Conservation (phyloP, 306 rosid genomes). For the Rosa lucieae region DNA sequence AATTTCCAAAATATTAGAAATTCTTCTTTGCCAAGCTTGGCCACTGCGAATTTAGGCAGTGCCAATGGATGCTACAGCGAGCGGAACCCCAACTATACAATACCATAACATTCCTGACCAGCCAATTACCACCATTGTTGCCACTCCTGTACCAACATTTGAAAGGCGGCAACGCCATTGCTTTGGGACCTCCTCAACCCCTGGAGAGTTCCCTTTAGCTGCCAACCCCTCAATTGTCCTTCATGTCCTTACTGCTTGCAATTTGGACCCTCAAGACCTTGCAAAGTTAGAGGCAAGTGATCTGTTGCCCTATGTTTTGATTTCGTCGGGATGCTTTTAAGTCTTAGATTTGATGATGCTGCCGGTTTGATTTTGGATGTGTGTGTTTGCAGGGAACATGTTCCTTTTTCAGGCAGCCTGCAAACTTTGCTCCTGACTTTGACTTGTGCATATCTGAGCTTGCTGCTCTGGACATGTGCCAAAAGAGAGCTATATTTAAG, state of each 20-base stretch:
- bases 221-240: conserved; percentile 89
- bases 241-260: conserved; percentile 83
- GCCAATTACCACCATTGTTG: conserved; percentile 64
- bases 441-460: conserved; percentile 74
- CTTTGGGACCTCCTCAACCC: conserved; percentile 65
- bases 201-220: conserved; percentile 96
- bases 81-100: conserved; percentile 83
- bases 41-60: conserved; percentile 83
- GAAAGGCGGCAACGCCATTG: conserved; percentile 84
- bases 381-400: conserved; percentile 89
- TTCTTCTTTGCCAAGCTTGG: conserved; percentile 55
- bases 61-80: conserved; percentile 98
- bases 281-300: conserved; percentile 93
- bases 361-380: conserved; percentile 43
- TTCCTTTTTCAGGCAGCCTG: conserved; percentile 86
- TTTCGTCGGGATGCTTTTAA: conserved; percentile 15
- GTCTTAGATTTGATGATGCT: conserved; percentile 35
- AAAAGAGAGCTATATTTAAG: conserved; percentile 84
- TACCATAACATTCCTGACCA: conserved; percentile 88
- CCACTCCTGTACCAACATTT: conserved; percentile 56
- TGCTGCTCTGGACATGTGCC: conserved; percentile 93
- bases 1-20: conserved; percentile 61
- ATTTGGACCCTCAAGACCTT: conserved; percentile 91
- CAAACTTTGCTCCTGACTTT: conserved; percentile 80
- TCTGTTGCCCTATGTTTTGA: conserved; percentile 23